These are phyloP conservation scores for Starmerella bombi DNA, from an alignment of 805 yeast species.

Conservation along the genomic window DNA sequence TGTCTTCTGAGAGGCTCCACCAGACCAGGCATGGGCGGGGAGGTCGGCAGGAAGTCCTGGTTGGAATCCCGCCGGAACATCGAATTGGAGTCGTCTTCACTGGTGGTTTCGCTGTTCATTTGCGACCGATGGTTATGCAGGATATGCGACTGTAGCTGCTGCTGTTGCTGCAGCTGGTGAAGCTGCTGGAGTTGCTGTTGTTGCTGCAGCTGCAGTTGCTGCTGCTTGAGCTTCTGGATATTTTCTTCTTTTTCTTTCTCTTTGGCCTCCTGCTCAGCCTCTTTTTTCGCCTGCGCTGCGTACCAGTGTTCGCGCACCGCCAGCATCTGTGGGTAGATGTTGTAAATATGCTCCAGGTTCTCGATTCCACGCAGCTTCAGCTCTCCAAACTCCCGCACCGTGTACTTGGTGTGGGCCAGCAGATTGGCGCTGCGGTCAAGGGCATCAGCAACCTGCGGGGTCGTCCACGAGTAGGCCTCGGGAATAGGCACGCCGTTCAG, in stretches of 20 bases:
- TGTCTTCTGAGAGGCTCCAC: neutral
- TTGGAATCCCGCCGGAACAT: neutral
- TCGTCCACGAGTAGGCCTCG: slow-evolving; percentile 12
- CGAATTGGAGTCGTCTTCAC: neutral
- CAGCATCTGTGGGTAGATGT: slow-evolving; percentile 58
- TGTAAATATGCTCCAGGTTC: slow-evolving; percentile 74
- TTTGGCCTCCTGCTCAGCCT: slow-evolving; percentile 3
- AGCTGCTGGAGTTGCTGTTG: slow-evolving; percentile 22
- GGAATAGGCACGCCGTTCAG: slow-evolving; percentile 7
- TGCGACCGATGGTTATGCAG: neutral
- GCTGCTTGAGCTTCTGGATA: neutral
- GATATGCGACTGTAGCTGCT: neutral
- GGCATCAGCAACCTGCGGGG: slow-evolving; percentile 11
- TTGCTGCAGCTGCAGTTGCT: neutral
- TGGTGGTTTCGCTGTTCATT: neutral
- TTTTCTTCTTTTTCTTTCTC: slow-evolving; percentile 1
- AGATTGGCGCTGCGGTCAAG: slow-evolving; percentile 22
- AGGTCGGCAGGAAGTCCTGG: neutral
- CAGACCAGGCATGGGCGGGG: neutral
- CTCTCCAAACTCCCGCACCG: slow-evolving; percentile 61
- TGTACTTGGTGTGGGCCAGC: slow-evolving; percentile 57
- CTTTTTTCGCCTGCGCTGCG: slow-evolving; percentile 6
- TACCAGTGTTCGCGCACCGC: slow-evolving; percentile 36
- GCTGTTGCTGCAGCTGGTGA: neutral
- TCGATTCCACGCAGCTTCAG: slow-evolving; percentile 86